A percentile compares a stretch with the other conserved stretches of the same genome.
Evolutionary conservation across 352 stramenopile genomes (phyloP).

Genomic region (Pythium dissotocum): DNA sequence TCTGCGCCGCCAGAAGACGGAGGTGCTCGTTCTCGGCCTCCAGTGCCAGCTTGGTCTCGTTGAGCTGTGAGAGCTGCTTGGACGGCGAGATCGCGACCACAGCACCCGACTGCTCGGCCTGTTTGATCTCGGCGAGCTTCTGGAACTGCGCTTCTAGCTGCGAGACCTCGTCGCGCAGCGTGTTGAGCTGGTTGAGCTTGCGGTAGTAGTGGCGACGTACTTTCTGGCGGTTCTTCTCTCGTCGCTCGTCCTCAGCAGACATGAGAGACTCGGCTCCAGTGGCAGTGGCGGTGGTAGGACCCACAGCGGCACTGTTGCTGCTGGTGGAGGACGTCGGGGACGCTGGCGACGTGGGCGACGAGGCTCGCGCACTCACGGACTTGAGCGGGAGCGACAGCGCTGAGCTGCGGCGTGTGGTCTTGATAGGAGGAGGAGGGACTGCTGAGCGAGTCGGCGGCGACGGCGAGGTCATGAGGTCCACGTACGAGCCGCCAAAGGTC

Average conservation of each 20-base stretch:
- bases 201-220: conserved; percentile 41
- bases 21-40: conserved; percentile 25
- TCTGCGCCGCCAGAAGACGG: background rate
- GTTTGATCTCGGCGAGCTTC: conserved; percentile 12
- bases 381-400: background rate
- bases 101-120: background rate
- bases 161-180: conserved; percentile 24
- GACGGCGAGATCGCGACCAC: background rate
- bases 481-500: background rate
- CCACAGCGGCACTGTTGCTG: background rate
- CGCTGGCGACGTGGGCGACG: background rate
- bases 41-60: background rate
- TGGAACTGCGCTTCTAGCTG: conserved; percentile 27
- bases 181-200: conserved; percentile 26
- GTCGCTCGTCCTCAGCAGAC: conserved; percentile 23
- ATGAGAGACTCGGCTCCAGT: background rate
- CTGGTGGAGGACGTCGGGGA: conserved; percentile 7
- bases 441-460: background rate
- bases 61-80: conserved; percentile 11
- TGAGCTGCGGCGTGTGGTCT: background rate
- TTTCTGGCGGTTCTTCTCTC: conserved; percentile 37
- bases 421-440: background rate
- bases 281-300: background rate
- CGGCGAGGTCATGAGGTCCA: background rate
- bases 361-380: background rate